Percentiles rank a stretch among this genome's conserved stretches.
phyloP scores from a whole-genome alignment of 352 stramenopile genomes.

The Globisporangium polare region DNA sequence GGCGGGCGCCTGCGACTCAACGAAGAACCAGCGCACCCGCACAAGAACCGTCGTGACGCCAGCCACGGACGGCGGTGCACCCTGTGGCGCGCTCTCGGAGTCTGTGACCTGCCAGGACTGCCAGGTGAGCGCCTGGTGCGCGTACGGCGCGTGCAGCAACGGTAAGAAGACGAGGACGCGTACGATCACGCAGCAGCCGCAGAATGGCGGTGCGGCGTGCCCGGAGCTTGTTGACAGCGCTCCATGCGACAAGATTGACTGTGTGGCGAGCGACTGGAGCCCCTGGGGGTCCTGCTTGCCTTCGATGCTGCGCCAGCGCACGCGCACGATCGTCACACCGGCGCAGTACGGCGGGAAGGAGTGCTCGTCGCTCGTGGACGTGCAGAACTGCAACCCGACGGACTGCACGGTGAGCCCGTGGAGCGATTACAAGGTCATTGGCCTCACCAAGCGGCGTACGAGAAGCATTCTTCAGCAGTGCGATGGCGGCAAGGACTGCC shows the following conservation, averaged over 20 bases:
- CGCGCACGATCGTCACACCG: constrained; percentile 34
- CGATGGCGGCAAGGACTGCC: constrained; percentile 43
- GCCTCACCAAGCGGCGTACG: constrained; percentile 39
- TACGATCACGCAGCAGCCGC: constrained; percentile 37
- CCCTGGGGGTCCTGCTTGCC: constrained; percentile 34
- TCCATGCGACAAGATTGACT: constrained; percentile 45
- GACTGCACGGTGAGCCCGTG: constrained; percentile 57
- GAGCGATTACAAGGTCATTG: constrained; percentile 36
- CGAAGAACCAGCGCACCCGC: constrained; percentile 19
- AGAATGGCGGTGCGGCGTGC: constrained; percentile 44
- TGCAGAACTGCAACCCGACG: constrained; percentile 60
- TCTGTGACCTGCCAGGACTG: constrained; percentile 17
- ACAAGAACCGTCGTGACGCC: constrained; percentile 19
- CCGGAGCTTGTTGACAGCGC: constrained; percentile 32
- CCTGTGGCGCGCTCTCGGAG: constrained; percentile 1
- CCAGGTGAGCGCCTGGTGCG: constrained; percentile 19
- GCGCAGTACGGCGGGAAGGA: constrained; percentile 41
- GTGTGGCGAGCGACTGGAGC: constrained; percentile 49
- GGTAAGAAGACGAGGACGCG: constrained; percentile 40
- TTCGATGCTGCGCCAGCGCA: constrained; percentile 32
- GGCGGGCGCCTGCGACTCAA: constrained; percentile 24
- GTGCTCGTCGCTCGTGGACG: constrained; percentile 38
- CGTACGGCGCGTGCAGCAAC: constrained; percentile 10
- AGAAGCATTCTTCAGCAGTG: constrained; percentile 27
- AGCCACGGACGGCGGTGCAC: constrained; percentile 18